These are phyloP conservation scores for Saccharomycopsis lassenensis DNA, from an alignment of 805 yeast genomes.

Conservation along the genomic window DNA sequence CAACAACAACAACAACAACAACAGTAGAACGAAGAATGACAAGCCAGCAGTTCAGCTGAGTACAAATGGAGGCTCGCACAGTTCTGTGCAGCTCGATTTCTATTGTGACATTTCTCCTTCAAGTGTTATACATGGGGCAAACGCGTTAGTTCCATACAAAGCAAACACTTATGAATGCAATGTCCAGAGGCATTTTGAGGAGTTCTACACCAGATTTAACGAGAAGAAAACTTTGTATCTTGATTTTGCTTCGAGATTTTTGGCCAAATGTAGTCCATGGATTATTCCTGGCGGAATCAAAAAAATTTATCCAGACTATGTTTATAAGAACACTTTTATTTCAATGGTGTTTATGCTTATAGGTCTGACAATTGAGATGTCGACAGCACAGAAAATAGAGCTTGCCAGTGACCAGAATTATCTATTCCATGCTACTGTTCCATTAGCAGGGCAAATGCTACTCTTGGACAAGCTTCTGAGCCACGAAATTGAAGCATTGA, in stretches of 20 bases:
- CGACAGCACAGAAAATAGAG: no score
- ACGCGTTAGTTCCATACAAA: no score
- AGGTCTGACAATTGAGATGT: slow-evolving; percentile 49
- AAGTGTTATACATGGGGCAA: no score
- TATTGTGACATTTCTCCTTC: no score
- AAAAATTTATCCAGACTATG: slow-evolving; percentile 35
- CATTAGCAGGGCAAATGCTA: slow-evolving; percentile 37
- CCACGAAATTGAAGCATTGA: slow-evolving; percentile 49
- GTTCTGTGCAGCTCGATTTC: no score
- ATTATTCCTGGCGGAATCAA: slow-evolving; percentile 52
- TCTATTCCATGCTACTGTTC: slow-evolving; percentile 37
- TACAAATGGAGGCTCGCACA: no score
- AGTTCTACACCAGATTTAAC: no score
- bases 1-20: no score
- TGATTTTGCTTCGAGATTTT: slow-evolving; percentile 34
- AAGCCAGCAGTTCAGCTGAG: no score
- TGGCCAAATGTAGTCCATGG: slow-evolving; percentile 48
- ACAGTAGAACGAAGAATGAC: no score
- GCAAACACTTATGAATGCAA: no score
- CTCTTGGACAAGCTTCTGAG: slow-evolving; percentile 43
- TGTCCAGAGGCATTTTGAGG: no score
- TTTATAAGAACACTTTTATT: slow-evolving; percentile 40
- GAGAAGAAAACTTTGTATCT: slow-evolving; percentile 34
- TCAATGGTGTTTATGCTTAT: slow-evolving; percentile 42
- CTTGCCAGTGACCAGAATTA: slow-evolving; percentile 37